These are phyloP conservation scores for Hypoxylon fragiforme DNA, from an alignment of 495 filamentous ascomycete genomes.

Conservation along the genomic window DNA sequence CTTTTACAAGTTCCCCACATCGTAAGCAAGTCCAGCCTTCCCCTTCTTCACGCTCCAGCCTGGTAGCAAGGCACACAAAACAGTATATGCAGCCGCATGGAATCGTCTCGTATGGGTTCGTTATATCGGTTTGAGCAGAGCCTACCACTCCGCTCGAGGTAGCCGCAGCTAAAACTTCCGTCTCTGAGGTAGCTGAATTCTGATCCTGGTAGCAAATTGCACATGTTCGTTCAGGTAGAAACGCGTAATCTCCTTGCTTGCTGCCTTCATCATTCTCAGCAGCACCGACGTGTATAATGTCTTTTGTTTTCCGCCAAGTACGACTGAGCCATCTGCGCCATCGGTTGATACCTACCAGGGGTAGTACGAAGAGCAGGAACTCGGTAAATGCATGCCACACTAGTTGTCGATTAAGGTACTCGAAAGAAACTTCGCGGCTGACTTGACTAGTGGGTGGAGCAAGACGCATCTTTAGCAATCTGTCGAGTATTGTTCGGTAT, in stretches of 20 bases:
- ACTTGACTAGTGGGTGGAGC: constrained; percentile 80
- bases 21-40: constrained; percentile 95
- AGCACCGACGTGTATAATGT: constrained; percentile 54
- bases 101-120: constrained; percentile 91
- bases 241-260: constrained; percentile 74
- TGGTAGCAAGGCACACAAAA: constrained; percentile 92
- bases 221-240: constrained; percentile 90
- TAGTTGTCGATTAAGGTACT: constrained; percentile 95
- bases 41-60: constrained; percentile 88
- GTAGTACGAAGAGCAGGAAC: constrained; percentile 93
- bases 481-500: constrained; percentile 89
- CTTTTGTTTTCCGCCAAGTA: constrained; percentile 76
- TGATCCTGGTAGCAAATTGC: constrained; percentile 97
- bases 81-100: constrained; percentile 95
- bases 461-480: constrained; percentile 82
- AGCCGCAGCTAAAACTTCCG: constrained; percentile 65
- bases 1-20: constrained; percentile 81
- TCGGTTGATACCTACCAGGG: constrained; percentile 86
- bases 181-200: constrained; percentile 72
- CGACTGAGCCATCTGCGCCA: constrained; percentile 90
- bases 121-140: constrained; percentile 90
- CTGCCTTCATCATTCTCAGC: constrained; percentile 49
- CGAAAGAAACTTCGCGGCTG: constrained; percentile 88
- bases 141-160: constrained; percentile 75
- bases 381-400: constrained; percentile 99